These are phyloP conservation scores for Leccinellum luteum DNA, from an alignment of 768 basidiomycete species.

Conservation along the genomic window DNA sequence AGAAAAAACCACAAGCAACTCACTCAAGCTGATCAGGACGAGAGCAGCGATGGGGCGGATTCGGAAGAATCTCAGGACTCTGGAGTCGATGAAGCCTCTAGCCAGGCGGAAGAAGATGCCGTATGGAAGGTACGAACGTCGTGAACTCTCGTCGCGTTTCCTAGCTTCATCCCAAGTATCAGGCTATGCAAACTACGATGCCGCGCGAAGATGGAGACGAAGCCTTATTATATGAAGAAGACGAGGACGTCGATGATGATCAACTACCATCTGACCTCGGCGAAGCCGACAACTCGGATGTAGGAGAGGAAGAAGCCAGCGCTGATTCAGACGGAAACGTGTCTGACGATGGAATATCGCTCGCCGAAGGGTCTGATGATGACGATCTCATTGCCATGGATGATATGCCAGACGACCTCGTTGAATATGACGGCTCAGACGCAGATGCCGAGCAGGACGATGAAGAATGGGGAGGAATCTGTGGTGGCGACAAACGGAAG, in stretches of 20 bases:
- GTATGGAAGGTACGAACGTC: slow-evolving; percentile 76
- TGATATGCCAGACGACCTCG: slow-evolving; percentile 53
- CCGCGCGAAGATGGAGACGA: slow-evolving; percentile 56
- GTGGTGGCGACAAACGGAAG: slow-evolving; percentile 54
- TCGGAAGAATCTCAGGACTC: slow-evolving; percentile 26
- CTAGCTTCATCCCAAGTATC: background rate
- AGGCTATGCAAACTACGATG: slow-evolving; percentile 92
- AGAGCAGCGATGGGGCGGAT: slow-evolving; percentile 20
- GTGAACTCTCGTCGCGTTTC: background rate
- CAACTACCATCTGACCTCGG: slow-evolving; percentile 27
- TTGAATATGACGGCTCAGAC: slow-evolving; percentile 59
- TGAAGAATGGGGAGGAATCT: slow-evolving; percentile 36
- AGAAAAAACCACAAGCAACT: slow-evolving; percentile 59
- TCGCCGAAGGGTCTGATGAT: slow-evolving; percentile 67
- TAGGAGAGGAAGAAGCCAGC: slow-evolving; percentile 29
- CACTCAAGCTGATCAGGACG: slow-evolving; percentile 40
- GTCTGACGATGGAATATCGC: slow-evolving; percentile 47
- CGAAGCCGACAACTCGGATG: slow-evolving; percentile 31
- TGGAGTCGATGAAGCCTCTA: slow-evolving; percentile 23
- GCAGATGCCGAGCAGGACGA: slow-evolving; percentile 23
- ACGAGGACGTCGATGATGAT: slow-evolving; percentile 30
- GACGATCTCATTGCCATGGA: slow-evolving; percentile 63
- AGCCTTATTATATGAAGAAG: slow-evolving; percentile 33
- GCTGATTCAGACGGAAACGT: slow-evolving; percentile 30
- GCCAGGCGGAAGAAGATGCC: slow-evolving; percentile 55